Base-by-base conservation (phyloP, 1,284 basidiomycete species). In the Takashimella tepidaria region DNA sequence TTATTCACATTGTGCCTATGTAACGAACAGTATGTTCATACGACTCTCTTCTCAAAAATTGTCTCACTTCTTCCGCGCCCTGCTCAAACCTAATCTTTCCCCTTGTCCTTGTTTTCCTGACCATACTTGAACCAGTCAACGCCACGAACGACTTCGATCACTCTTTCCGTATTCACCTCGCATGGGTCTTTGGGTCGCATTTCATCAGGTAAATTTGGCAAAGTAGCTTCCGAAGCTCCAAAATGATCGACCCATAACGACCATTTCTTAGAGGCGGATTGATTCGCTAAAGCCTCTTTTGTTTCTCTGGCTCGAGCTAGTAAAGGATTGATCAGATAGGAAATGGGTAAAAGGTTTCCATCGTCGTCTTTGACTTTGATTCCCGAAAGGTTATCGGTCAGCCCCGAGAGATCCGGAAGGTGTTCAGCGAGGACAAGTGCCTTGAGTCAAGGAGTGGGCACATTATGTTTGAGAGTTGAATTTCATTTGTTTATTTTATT, bases 361-460 rank as follows among this genome's bases (percentile, higher is more conserved):
- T n/a, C n/a, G 31, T 37, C 31, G 31, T 37, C 31, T 37, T 37
- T 37, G 16, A 37, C 16, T 8, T 37, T 16, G 10, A 8, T 16
- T 16, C 8, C 10, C 23, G 3, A 12, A 8, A 52, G n/a, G 16
- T 41, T 24, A 19, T 20, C 21, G n/a, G 11, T 13, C 12, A 51
- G 26, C 10, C 42, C 43, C 21, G 51, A 22, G 3, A 52, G 51
- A 5, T 41, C 31, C 5, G 51, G 45, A 24, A 52, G 37, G n/a
- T 19, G 20, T 8, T 20, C 10, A 41, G 47, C 16, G 40, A 52
- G 41, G 23, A 24, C 1, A 25, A 52, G 45, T 16, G 51, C 51
- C 51, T 52, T 43, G 13, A 10, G 43, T 51, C 16, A 51, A 45
- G 26, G n/a, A 49, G 48, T n/a, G n/a, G 37, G 11, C 40, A 2